phyloP scores from a whole-genome alignment of 352 stramenopile genomes.

The Globisporangium abappressorium region DNA sequence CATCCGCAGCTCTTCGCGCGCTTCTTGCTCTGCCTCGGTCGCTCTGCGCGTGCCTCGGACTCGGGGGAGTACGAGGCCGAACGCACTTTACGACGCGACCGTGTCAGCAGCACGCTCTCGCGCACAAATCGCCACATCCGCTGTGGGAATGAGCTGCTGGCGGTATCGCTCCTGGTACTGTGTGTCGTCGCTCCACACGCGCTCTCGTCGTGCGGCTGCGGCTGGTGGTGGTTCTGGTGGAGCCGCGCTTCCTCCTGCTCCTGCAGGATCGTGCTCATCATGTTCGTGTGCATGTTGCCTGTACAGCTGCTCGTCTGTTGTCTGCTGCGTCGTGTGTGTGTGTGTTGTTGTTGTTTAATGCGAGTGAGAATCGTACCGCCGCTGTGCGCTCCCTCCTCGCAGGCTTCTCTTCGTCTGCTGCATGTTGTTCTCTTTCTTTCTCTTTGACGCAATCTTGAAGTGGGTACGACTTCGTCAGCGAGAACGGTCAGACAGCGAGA shows the following conservation, averaged over 20 bases:
- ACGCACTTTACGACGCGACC: slow-evolving; percentile 11
- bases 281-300: slow-evolving; percentile 1
- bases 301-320: neutral
- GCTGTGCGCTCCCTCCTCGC: neutral
- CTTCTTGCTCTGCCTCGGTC: slow-evolving; percentile 10
- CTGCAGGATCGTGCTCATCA: slow-evolving; percentile 6
- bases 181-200: neutral
- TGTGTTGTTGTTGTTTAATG: neutral
- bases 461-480: neutral
- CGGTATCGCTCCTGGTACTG: neutral
- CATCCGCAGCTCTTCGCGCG: slow-evolving; percentile 15
- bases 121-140: slow-evolving; percentile 16
- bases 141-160: slow-evolving; percentile 10
- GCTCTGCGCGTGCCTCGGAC: neutral
- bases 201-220: slow-evolving; percentile 1
- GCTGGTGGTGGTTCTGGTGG: slow-evolving; percentile 4
- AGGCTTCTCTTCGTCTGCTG: slow-evolving; percentile 8
- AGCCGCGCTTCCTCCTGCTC: slow-evolving; percentile 10
- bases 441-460: slow-evolving; percentile 12
- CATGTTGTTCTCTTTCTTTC: slow-evolving; percentile 6
- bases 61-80: slow-evolving; percentile 16
- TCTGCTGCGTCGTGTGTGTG: neutral
- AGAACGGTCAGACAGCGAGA: neutral
- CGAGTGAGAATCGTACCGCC: neutral
- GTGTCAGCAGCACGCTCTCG: slow-evolving; percentile 3